Percentiles rank a stretch among this genome's conserved stretches.
These are phyloP conservation scores for Streptanthus diversifolius DNA, from an alignment of 345 rosid genomes.

Conservation along the genomic window DNA sequence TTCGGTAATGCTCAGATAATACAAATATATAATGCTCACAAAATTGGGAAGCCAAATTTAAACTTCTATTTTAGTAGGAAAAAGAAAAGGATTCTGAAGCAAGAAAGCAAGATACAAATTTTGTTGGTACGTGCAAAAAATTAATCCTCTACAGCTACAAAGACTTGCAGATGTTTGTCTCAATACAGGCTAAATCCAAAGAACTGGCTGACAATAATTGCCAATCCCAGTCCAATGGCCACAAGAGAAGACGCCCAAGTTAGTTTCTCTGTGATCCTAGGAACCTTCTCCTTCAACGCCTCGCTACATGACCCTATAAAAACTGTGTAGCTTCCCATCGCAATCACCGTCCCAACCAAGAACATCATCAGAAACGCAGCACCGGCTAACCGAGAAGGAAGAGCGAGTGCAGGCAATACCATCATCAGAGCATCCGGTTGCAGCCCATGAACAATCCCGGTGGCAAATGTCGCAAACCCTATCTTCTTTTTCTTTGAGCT, in stretches of 20 bases:
- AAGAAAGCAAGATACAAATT: not conserved
- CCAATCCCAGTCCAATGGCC: slow-evolving; percentile 85
- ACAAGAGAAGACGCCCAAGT: slow-evolving; percentile 93
- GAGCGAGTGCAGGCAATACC: slow-evolving; percentile 91
- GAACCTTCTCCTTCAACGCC: slow-evolving; percentile 81
- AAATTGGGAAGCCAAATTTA: not conserved
- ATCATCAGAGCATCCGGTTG: slow-evolving; percentile 98
- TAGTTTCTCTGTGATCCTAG: slow-evolving; percentile 90
- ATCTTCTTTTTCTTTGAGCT: slow-evolving; percentile 68
- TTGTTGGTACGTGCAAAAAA: slow-evolving; percentile 18
- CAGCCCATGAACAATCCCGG: slow-evolving; percentile 88
- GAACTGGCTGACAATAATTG: slow-evolving; percentile 82
- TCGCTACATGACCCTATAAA: slow-evolving; percentile 84
- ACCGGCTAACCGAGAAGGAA: slow-evolving; percentile 88
- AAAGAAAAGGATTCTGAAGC: not conserved
- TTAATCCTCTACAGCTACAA: slow-evolving; percentile 7
- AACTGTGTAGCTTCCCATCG: slow-evolving; percentile 97
- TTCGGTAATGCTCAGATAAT: not conserved
- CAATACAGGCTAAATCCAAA: slow-evolving; percentile 80
- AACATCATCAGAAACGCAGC: slow-evolving; percentile 91
- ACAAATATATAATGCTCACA: not conserved
- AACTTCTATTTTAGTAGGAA: not conserved
- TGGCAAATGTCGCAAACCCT: slow-evolving; percentile 94
- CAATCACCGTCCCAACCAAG: slow-evolving; percentile 80
- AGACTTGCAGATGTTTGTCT: not conserved